Percentiles rank a stretch among this genome's conserved stretches.
Evolutionary conservation across 306 rosid genomes (phyloP).

Genomic region (Herpetospermum pedunculosum): DNA sequence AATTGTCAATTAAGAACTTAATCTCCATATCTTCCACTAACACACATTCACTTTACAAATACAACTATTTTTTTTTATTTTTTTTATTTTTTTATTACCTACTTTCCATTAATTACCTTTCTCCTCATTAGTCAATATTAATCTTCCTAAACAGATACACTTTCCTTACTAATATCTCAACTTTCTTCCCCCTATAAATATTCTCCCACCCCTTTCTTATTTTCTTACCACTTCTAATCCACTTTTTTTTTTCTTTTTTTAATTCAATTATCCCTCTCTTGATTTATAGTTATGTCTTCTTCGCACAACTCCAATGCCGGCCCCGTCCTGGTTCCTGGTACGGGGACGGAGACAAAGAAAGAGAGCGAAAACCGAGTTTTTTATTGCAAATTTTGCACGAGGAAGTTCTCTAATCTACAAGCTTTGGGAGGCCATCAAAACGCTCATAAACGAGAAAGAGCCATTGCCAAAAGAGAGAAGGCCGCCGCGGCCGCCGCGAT

Average conservation of each 20-base stretch:
- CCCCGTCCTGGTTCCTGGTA: too few relatives aligned
- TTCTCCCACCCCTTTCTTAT: background rate
- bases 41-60: background rate
- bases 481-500: background rate
- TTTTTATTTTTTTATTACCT: background rate
- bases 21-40: background rate
- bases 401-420: background rate
- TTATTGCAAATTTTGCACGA: background rate
- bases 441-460: slow-evolving; percentile 1
- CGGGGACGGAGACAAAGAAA: too few relatives aligned
- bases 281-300: background rate
- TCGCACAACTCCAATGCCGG: background rate
- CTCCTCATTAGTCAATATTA: background rate
- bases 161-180: background rate
- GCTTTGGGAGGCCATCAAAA: slow-evolving; percentile 12
- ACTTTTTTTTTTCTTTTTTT: background rate
- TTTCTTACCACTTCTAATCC: too few relatives aligned
- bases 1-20: background rate
- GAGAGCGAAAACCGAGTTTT: background rate
- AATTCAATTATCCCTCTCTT: background rate
- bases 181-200: background rate
- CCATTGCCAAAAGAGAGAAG: background rate
- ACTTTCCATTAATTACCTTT: background rate
- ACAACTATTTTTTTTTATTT: background rate
- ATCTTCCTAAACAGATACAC: background rate